Base-by-base conservation (phyloP, 345 rosid genomes). In the Carallia pectinifolia region DNA sequence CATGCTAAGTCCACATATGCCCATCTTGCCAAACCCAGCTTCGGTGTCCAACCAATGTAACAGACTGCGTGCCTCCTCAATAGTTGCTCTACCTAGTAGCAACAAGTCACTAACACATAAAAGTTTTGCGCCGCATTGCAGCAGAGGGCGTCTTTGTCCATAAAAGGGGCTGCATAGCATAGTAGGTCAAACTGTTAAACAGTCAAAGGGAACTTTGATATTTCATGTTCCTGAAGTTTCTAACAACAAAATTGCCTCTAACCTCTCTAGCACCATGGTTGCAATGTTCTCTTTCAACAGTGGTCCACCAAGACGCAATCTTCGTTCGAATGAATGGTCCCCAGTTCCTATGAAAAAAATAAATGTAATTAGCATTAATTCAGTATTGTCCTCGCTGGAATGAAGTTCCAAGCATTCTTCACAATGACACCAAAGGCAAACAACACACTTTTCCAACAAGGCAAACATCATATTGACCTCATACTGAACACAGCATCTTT, bases 261-360 rank as follows among this genome's bases (percentile, higher is more conserved):
- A 95, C 99, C 99, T 95, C 81, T 95, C 98, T 53, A 92, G 85
- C 66, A 92, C 99, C 98, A 95, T 95, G 7, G 99, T 92, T 61
- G 98, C 96, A 79, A 92, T 87, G 73, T 90, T 92, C 50, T 92
- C 83, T 73, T 95, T 92, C 83, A 95, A 61, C 79, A 95, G 79
- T 1, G 99, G 99, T 48, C 91, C 97, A 31, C 97, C 99, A 54
- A 95, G 85, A 69, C 98, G 97, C 85, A 95, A 74, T 58, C 99
- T 87, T 53, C 98, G 83, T 38, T 88, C 96, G 77, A 77, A 95
- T 58, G 94, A 77, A 80, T 92, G 98, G 79, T 95, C 99, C 10
- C 99, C 99, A 7, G 99, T 95, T 71, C 99, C 99, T 92, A 87
- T 66, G 81, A 70, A 76, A 67, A 37, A 58, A 15, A 39, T 69